Conservation (phyloP, 1,284 basidiomycete species). For the Ustilago nuda region DNA sequence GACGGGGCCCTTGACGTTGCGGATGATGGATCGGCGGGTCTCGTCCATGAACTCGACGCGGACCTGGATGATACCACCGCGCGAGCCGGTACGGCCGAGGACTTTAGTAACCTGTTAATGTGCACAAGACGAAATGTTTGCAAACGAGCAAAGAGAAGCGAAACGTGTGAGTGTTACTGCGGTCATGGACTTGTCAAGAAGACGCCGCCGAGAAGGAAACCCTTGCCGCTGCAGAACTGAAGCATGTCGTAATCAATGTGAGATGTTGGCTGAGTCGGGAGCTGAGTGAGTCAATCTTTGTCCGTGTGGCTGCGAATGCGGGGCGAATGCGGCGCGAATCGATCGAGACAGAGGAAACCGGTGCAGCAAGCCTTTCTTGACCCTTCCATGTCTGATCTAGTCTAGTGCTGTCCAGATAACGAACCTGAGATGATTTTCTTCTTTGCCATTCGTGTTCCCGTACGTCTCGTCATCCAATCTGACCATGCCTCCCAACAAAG, state of each 20-base stretch:
- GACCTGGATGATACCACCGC: conserved; percentile 99
- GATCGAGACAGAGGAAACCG: too few species aligned
- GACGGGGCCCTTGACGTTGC: conserved; percentile 99
- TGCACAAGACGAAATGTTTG: background rate
- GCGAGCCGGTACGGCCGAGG: conserved; percentile 97
- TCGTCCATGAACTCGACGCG: conserved; percentile 99
- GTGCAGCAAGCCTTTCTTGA: too few species aligned
- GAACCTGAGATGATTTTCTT: too few species aligned
- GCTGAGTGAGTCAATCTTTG: background rate
- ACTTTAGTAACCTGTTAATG: conserved; percentile 75
- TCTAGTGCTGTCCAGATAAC: too few species aligned
- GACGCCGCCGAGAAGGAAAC: background rate
- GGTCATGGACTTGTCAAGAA: background rate
- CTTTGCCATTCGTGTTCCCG: too few species aligned
- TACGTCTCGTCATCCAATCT: too few species aligned
- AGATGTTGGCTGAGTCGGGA: background rate
- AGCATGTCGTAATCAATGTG: background rate
- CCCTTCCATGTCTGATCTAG: too few species aligned
- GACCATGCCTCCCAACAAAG: too few species aligned
- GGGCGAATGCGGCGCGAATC: too few species aligned
- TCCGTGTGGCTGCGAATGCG: background rate
- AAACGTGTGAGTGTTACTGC: conserved; percentile 25
- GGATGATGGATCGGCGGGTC: conserved; percentile 92
- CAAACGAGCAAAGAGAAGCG: background rate
- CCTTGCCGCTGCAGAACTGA: conserved; percentile 4